Percentiles rank a stretch among this genome's conserved stretches.
These are phyloP conservation scores for Myxozyma kluyveri DNA, from an alignment of 805 yeast genomes.

Conservation along the genomic window DNA sequence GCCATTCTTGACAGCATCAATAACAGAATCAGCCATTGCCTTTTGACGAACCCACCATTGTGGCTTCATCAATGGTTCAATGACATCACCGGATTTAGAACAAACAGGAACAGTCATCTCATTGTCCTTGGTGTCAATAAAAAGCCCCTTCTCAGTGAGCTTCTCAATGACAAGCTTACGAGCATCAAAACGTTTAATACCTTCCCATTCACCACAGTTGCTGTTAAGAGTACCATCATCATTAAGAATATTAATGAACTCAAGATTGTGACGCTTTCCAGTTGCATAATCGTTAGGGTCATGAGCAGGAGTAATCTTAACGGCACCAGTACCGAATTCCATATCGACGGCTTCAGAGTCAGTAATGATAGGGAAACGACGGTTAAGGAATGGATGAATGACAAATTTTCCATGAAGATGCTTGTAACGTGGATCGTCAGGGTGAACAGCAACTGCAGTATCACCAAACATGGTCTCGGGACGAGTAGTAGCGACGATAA, in stretches of 20 bases:
- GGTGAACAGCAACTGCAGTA: constrained; percentile 97
- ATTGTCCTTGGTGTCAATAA: constrained; percentile 82
- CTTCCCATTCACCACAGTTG: constrained; percentile 89
- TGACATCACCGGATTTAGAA: constrained; percentile 94
- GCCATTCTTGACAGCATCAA: constrained; percentile 80
- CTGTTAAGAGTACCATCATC: constrained; percentile 91
- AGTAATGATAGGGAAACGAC: constrained; percentile 80
- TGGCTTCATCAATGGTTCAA: constrained; percentile 95
- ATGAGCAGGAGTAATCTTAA: constrained; percentile 97
- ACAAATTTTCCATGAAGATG: constrained; percentile 94
- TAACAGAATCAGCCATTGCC: constrained; percentile 84
- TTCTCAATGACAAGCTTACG: constrained; percentile 77
- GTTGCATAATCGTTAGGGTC: constrained; percentile 95
- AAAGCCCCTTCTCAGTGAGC: constrained; percentile 70
- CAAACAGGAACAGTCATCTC: constrained; percentile 95
- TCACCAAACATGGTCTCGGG: constrained; percentile 99
- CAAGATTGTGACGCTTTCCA: constrained; percentile 90
- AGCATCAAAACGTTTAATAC: constrained; percentile 92
- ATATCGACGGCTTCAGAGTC: constrained; percentile 95
- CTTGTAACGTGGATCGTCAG: constrained; percentile 85
- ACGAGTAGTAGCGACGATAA: constrained; percentile 96
- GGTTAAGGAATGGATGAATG: constrained; percentile 83
- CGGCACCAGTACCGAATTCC: constrained; percentile 99
- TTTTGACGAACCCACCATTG: constrained; percentile 98
- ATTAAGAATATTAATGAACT: constrained; percentile 82